Conservation (phyloP, 345 rosid genomes). For the Salix koriyanagi region DNA sequence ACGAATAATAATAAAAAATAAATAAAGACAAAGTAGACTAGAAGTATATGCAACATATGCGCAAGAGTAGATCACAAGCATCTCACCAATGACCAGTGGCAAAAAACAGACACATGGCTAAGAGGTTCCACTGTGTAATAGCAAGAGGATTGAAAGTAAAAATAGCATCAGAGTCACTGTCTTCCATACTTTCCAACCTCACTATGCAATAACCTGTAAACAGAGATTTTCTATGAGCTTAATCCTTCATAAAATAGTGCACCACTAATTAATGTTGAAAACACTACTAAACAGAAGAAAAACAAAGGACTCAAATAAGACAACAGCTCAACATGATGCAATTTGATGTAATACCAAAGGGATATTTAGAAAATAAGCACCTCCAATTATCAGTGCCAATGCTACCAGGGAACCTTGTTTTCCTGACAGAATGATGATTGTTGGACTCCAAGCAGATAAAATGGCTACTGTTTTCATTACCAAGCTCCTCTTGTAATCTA, state of each 20-base stretch:
- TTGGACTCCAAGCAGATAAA: conserved; percentile 72
- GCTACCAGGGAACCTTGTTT: conserved; percentile 79
- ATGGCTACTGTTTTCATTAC: conserved; percentile 42
- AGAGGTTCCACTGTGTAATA: conserved; percentile 75
- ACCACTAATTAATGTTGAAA: neutral
- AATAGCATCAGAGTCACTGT: conserved; percentile 19
- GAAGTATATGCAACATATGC: neutral
- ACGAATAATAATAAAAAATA: neutral
- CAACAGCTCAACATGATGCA: neutral
- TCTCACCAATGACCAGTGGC: conserved; percentile 89
- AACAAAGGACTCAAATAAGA: neutral
- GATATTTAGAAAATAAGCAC: conserved; percentile 27
- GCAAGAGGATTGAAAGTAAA: conserved; percentile 49
- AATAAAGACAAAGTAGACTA: neutral
- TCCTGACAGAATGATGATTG: conserved; percentile 68
- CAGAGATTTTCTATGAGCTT: neutral
- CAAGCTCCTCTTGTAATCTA: conserved; percentile 24
- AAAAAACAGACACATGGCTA: conserved; percentile 74
- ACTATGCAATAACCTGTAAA: conserved; percentile 73
- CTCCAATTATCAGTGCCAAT: conserved; percentile 62
- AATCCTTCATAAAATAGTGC: neutral
- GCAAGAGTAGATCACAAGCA: conserved; percentile 3
- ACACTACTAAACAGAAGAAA: neutral
- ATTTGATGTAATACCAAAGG: neutral
- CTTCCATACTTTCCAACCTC: conserved; percentile 54